phyloP scores from a whole-genome alignment of 1,284 basidiomycete species.

The Pholiota adiposa region DNA sequence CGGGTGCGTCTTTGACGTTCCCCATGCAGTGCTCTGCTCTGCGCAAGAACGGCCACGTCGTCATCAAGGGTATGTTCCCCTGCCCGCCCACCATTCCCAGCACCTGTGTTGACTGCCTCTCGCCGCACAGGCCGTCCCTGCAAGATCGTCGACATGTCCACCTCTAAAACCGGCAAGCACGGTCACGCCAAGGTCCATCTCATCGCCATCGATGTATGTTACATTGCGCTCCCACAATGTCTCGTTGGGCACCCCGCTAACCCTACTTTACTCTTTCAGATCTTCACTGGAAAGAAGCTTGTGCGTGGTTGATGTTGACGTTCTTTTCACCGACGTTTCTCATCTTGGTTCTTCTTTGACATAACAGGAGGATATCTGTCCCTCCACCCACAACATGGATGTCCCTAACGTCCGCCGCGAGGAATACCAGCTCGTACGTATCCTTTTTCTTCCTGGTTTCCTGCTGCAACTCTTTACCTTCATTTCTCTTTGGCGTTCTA shows the following conservation, averaged over 20 bases:
- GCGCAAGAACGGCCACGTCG: conserved; percentile 93
- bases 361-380: conserved; percentile 94
- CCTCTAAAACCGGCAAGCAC: conserved; percentile 99
- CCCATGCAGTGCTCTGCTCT: conserved; percentile 99
- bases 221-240: conserved; percentile 4
- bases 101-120: conserved; percentile 29
- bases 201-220: conserved; percentile 91
- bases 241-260: not conserved
- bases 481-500: not conserved
- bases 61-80: conserved; percentile 79
- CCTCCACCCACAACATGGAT: conserved; percentile 99
- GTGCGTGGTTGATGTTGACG: conserved; percentile 41
- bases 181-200: conserved; percentile 99
- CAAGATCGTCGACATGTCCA: conserved; percentile 99
- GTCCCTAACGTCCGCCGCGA: conserved; percentile 93
- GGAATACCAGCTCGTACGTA: conserved; percentile 91
- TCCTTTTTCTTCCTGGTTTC: not conserved
- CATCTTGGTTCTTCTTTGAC: not conserved
- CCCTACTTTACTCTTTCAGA: conserved; percentile 49
- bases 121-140: conserved; percentile 90
- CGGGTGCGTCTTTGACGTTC: conserved; percentile 89
- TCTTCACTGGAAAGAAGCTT: conserved; percentile 95
- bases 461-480: not conserved
- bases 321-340: conserved; percentile 3
- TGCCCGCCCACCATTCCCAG: not conserved